Evolutionary conservation across 1,139 yeast species (phyloP), one percentile per base, ranked within the genome.

Genomic region (Ogataea hybrid): DNA sequence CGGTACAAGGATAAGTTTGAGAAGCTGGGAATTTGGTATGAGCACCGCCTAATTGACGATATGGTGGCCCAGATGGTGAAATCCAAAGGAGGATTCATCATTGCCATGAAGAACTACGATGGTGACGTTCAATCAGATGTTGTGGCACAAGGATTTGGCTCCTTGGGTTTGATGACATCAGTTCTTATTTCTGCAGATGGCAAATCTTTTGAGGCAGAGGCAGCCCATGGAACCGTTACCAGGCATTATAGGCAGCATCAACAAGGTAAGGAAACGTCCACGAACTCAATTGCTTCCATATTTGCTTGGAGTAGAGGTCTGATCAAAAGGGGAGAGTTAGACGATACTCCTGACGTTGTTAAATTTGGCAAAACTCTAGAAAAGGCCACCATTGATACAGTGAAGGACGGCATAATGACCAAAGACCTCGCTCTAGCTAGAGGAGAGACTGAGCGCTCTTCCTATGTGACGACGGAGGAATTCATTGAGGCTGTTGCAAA

Each of bases 1-100:
- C 71, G 73, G 38, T 84, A 84, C 65, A 75, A 78, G 57, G 36
- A 61, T 16, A 64, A 73, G 47, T 84, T 84, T 60, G 87, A 81
- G 58, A 67, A 66, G n/a, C 62, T 68, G 38, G 86, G 85, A n/a
- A 77, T 84, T 54, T 77, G 81, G 78, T 84, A 82, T 58, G 92
- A 84, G 61, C 94, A 84, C 63, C 79, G 94, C 67, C 73, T 84
- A 54, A 84, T 84, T 51, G 94, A 84, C 63, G 94, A 84, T 62
- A 84, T 84, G 90, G 94, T 84, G 50, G 94, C 94, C 4, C 94
- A 84, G 67, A 84, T 84, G 94, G 69, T 84, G 61, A 84, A 84
- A 64, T 83, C 90, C 21, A 81, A 79, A 61, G 94, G 94, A 63
- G 94, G 94, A 9, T 84, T 77, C 61, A 79, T 84, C 53, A 81